Percentiles rank a stretch among this genome's conserved stretches.
Conservation (phyloP, 176 grass and related monocot genomes). For the Oropetium thomaeum region DNA sequence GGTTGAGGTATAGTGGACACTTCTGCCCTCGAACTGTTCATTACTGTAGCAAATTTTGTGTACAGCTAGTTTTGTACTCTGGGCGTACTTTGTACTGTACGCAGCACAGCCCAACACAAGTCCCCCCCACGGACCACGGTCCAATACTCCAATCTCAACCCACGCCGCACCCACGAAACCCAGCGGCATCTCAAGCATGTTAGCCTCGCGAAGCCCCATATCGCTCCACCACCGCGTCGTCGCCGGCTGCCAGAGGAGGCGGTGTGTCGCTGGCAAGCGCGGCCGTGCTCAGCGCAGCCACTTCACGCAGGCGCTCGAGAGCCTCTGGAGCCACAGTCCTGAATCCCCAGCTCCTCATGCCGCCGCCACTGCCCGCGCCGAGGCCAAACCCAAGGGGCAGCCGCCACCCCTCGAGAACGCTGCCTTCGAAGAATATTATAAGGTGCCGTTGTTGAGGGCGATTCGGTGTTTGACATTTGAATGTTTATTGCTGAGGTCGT, state of each 20-base stretch:
- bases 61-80: too few relatives aligned
- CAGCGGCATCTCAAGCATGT: conserved; percentile 13
- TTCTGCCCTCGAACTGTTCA: too few relatives aligned
- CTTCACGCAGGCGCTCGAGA: conserved; percentile 55
- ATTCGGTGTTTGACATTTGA: not conserved
- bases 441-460: conserved; percentile 39
- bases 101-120: too few relatives aligned
- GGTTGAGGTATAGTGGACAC: too few relatives aligned
- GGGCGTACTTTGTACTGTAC: too few relatives aligned
- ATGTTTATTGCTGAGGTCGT: not conserved
- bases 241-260: conserved; percentile 20
- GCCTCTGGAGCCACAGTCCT: conserved; percentile 42
- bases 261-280: conserved; percentile 43
- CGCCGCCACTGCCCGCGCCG: not conserved
- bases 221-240: conserved; percentile 35
- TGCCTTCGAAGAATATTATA: conserved; percentile 90
- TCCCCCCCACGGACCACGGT: too few relatives aligned
- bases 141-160: too few relatives aligned
- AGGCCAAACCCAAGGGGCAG: conserved; percentile 43
- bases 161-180: not conserved
- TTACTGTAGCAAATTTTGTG: too few relatives aligned
- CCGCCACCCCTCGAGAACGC: conserved; percentile 63
- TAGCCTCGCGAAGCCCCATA: conserved; percentile 11
- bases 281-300: conserved; percentile 48
- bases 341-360: conserved; percentile 2